phyloP scores from a whole-genome alignment of 192 early-diverging fungal genomes.

The Entrophospora sp. region DNA sequence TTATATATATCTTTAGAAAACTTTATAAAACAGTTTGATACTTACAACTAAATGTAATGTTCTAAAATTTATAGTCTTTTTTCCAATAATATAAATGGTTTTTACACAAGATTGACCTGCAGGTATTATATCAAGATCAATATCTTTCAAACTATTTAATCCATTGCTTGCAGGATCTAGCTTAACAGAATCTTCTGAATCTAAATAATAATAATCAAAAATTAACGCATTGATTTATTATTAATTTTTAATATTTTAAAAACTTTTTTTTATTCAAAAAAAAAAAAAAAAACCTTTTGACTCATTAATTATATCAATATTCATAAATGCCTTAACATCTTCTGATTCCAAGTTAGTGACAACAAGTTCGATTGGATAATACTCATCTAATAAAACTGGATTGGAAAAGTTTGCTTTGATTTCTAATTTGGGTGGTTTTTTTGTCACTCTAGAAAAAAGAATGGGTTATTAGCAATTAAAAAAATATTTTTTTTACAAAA shows the following conservation, averaged over 20 bases:
- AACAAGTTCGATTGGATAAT: constrained; percentile 48
- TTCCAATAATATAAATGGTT: constrained; percentile 25
- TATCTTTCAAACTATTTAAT: constrained; percentile 16
- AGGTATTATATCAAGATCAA: constrained; percentile 37
- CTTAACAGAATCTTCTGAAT: no score
- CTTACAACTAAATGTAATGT: constrained; percentile 27
- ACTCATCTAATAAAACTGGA: constrained; percentile 58
- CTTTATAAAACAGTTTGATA: no score
- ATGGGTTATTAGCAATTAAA: no score
- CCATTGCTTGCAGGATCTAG: background rate
- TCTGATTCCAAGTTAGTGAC: constrained; percentile 53
- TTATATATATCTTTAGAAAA: no score
- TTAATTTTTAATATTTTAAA: no score
- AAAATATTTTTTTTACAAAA: no score
- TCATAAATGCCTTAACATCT: constrained; percentile 45
- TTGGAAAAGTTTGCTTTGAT: constrained; percentile 40
- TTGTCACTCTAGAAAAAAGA: constrained; percentile 40
- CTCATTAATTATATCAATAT: constrained; percentile 40
- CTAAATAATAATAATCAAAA: no score
- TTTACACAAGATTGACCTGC: constrained; percentile 20
- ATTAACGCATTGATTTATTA: no score
- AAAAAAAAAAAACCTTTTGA: constrained; percentile 20
- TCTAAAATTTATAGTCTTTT: constrained; percentile 15
- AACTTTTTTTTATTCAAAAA: no score
- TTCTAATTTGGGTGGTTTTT: constrained; percentile 51